Evolutionary conservation across 768 basidiomycete genomes (phyloP).

Genomic region (Tremella fuciformis): DNA sequence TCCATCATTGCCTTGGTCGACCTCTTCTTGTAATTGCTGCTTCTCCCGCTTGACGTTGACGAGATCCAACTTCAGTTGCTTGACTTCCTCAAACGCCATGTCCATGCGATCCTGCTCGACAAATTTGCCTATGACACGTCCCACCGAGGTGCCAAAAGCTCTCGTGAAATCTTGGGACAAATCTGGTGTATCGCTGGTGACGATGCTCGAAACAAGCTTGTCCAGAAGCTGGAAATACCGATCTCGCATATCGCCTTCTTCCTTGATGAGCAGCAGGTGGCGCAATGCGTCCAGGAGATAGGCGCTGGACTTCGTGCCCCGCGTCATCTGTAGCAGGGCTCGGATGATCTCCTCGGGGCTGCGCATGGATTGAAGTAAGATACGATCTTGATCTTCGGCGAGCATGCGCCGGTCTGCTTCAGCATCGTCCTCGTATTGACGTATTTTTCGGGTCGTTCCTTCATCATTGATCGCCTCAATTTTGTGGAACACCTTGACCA

Average conservation of each 20-base stretch:
- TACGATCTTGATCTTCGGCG: conserved; percentile 70
- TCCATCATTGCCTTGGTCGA: conserved; percentile 76
- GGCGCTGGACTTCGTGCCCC: conserved; percentile 72
- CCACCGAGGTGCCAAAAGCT: conserved; percentile 82
- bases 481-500: conserved; percentile 68
- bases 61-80: conserved; percentile 60
- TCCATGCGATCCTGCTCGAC: conserved; percentile 84
- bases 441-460: conserved; percentile 66
- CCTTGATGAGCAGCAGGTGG: conserved; percentile 83
- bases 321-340: conserved; percentile 71
- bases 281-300: conserved; percentile 93
- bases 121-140: conserved; percentile 80
- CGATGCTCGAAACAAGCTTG: conserved; percentile 80
- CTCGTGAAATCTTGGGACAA: conserved; percentile 68
- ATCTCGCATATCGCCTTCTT: conserved; percentile 76
- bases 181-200: conserved; percentile 80
- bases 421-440: conserved; percentile 61
- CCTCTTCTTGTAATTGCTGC: conserved; percentile 73
- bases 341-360: conserved; percentile 84
- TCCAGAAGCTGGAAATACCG: conserved; percentile 91
- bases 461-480: conserved; percentile 66
- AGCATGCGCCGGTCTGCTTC: conserved; percentile 73
- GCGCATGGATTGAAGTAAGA: conserved; percentile 70
- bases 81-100: conserved; percentile 71
- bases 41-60: conserved; percentile 69